Base-by-base conservation (phyloP, 805 yeast genomes). In the Candida boleticola region DNA sequence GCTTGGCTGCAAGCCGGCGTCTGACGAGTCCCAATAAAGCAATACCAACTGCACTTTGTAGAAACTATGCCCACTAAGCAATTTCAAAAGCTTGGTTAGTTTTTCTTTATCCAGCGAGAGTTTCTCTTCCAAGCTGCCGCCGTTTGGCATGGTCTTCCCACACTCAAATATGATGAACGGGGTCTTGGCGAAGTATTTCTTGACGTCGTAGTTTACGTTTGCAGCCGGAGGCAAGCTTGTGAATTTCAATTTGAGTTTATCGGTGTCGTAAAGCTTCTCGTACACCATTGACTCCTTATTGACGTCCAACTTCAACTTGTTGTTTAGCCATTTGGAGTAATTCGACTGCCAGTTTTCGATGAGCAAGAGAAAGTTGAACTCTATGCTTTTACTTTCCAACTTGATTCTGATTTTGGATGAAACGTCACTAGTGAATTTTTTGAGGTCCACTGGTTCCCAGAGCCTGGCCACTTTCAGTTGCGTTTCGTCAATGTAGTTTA, bases 101-200 rank as follows among this genome's bases (percentile, higher is more conserved):
- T 64, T 58, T 4, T 46, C 44, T 19, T 62, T 51, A 44, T 76
- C 81, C n/a, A 64, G 38, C 9, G 42, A 42, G 20, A 74, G 52
- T 45, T 73, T 75, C 5, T 52, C 56, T n/a, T 47, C 39, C 7
- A 68, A 51, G 3, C 51, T 14, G 7, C 10, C 35, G 20, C 33
- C 32, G 21, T 18, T 31, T 7, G 16, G 20, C 11, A 19, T 31
- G 11, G 35, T 31, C 35, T 17, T 31, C 2, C 85, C 85, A 47
- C 81, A 68, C 48, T 79, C 82, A 50, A 80, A 66, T 3, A 82
- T 47, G 4, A 82, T 41, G 40, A 76, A 68, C 1, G 73, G 64
- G 4, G 74, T 56, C 18, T 61, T 57, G 21, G 60, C 53, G 49
- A 76, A 76, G 38, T 64, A 64, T 6, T 57, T 58, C 35, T 31